Base-by-base conservation (phyloP, 2,329 filamentous ascomycete genomes). In the Clarireedia homoeocarpa region DNA sequence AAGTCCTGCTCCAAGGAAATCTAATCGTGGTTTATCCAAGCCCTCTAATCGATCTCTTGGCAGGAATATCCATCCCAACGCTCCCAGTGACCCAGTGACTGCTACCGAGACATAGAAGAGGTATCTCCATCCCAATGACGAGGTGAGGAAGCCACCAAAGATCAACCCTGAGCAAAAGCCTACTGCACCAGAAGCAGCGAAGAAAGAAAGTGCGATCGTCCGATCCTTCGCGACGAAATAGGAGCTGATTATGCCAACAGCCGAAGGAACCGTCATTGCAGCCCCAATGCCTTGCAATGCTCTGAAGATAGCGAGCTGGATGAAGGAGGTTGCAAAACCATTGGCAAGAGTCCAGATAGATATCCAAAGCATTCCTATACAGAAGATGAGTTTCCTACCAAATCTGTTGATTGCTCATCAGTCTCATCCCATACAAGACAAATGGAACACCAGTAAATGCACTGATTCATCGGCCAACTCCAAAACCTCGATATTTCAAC, bases 251-350 rank as follows among this genome's bases (percentile, higher is more conserved):
- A 78, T 72, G 1, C 74, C 71, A 0, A 77, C 74, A 0, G 73
- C 73, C 0, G 75, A 74, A 1, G 75, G 75, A 0, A 77, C 68
- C 2, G 74, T 75, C 70, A 77, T 71, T 5, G 75, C 74, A 1
- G 74, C 68, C 1, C 74, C 74, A 9, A 76, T 68, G 1, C 75
- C 75, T 47, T 77, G 74, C 0, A 77, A 64, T 0, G 74, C 75
- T n/a, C 75, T 72, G 53, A 74, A 73, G 4, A 70, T 67, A 2
- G 72, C 70, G 0, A 74, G 63, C 49, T 73, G 71, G 34, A 73
- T 71, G 27, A 76, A 77, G 0, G 72, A 73, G 6, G 69, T 67
- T 0, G 73, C 70, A 42, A 76, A 72, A 10, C 71, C 70, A 47
- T 70, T 70, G 5, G 66, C 68, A 23, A 72, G 42, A 0, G 70